Base-by-base conservation (phyloP, 2,329 filamentous ascomycete species). In the Fusarium oxysporum region DNA sequence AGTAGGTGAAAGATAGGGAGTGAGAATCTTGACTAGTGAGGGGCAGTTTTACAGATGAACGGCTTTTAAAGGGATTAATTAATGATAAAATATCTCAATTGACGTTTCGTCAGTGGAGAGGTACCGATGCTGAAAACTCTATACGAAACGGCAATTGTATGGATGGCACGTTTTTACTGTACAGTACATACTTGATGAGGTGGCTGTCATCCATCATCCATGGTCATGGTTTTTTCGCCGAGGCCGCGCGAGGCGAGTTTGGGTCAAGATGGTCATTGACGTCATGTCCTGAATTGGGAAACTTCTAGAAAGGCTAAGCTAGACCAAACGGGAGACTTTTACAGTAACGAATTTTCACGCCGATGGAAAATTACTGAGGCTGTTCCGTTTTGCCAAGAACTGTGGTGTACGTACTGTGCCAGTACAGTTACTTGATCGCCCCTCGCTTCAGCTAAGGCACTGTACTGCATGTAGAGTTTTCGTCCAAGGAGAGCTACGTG, bases 281-380 rank as follows among this genome's bases (percentile, higher is more conserved):
- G 65, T 70, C 65, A 72, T 62, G 48, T 54, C 23, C 38, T 33
- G 4, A 41, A 66, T 25, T 47, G 59, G 60, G 70, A 72, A 53
- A 43, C 45, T 72, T 72, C 69, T 32, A 30, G 70, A 72, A 72
- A 65, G 53, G 47, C 43, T 21, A 8, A 25, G 62, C 33, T 62
- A 44, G 37, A 48, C 38, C 21, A 38, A 25, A 45, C 12, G 41
- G 12, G 30, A 56, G 51, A 28, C 58, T 33, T 40, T 54, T 25
- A 25, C 33, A 54, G 33, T 54, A 54, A 30, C 51, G 60, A 67
- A 48, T 70, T 70, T 70, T 71, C 67, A 67, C 68, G n/a, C 43
- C 43, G 41, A 70, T 33, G 35, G 45, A 38, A 50, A 45, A 5
- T 10, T 32, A 35, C 32, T 44, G 51, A 33, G 44, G 28, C 25